These are phyloP conservation scores for Inonotus hispidus DNA, from an alignment of 1,284 basidiomycete genomes.

Conservation along the genomic window DNA sequence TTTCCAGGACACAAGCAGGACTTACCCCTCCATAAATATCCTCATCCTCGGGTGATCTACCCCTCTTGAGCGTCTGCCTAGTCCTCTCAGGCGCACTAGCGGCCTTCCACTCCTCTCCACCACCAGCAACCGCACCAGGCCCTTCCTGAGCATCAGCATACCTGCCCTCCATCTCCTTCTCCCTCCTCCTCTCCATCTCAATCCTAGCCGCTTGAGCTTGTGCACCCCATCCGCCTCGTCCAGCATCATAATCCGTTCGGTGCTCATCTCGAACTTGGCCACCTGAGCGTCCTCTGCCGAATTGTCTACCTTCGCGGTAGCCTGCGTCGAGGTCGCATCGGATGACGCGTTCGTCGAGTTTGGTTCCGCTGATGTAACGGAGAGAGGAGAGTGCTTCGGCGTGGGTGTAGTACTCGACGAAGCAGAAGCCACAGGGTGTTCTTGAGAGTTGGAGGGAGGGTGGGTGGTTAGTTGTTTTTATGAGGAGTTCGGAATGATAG, in stretches of 20 bases:
- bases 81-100: conserved; percentile 31
- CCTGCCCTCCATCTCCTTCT: conserved; percentile 63
- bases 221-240: conserved; percentile 94
- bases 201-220: conserved; percentile 59
- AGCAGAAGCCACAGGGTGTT: conserved; percentile 98
- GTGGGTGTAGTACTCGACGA: conserved; percentile 98
- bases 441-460: conserved; percentile 35
- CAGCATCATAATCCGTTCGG: conserved; percentile 94
- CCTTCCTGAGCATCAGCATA: conserved; percentile 83
- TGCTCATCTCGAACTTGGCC: conserved; percentile 97
- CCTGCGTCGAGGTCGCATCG: conserved; percentile 98
- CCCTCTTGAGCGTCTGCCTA: conserved; percentile 47
- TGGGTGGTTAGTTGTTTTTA: not conserved
- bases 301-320: conserved; percentile 95
- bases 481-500: not conserved
- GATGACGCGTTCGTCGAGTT: conserved; percentile 98
- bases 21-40: conserved; percentile 52
- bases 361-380: conserved; percentile 93
- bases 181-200: conserved; percentile 75
- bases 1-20: conserved; percentile 12
- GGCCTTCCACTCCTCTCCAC: conserved; percentile 81
- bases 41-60: conserved; percentile 66
- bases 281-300: conserved; percentile 94
- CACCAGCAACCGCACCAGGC: conserved; percentile 75
- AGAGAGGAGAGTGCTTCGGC: conserved; percentile 90